Percentiles rank a stretch among this genome's conserved stretches.
These are phyloP conservation scores for Fraxinus angustifolia DNA, from an alignment of 305 asterid species.

Conservation along the genomic window DNA sequence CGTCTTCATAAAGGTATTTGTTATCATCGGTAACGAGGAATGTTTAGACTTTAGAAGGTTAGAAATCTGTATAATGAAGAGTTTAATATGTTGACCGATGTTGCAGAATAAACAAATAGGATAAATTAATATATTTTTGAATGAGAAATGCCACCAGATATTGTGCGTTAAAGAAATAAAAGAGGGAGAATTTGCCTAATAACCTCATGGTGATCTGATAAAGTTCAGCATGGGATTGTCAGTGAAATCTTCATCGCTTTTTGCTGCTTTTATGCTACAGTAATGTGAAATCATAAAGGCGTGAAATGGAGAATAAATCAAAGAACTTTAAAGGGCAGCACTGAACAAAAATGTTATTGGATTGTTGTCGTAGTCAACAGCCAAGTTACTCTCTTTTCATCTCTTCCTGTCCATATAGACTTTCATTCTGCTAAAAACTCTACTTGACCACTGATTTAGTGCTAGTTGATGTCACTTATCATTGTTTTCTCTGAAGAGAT, in stretches of 20 bases:
- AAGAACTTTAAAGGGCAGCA: not conserved
- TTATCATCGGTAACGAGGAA: not conserved
- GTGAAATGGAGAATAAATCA: not conserved
- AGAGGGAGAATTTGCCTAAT: not conserved
- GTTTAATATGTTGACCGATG: conserved; percentile 6
- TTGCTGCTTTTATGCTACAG: not conserved
- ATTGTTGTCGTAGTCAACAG: conserved; percentile 1
- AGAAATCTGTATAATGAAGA: not conserved
- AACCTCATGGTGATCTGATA: not conserved
- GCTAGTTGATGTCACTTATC: not conserved
- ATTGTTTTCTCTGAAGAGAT: not conserved
- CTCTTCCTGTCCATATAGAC: not conserved
- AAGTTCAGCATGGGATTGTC: not conserved
- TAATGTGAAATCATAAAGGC: conserved; percentile 2
- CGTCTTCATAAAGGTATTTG: conserved; percentile 91
- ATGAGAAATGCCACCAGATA: conserved; percentile 7
- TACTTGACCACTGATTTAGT: not conserved
- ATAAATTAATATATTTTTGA: not conserved
- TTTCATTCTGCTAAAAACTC: conserved; percentile 10
- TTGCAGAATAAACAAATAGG: not conserved
- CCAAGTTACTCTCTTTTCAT: conserved; percentile 4
- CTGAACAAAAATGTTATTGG: not conserved
- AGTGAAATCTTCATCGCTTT: not conserved
- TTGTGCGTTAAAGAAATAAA: not conserved
- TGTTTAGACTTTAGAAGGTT: not conserved